Evolutionary conservation across 306 rosid genomes (phyloP), one percentile per base, ranked within the genome.

Genomic region (Styphnolobium japonicum): DNA sequence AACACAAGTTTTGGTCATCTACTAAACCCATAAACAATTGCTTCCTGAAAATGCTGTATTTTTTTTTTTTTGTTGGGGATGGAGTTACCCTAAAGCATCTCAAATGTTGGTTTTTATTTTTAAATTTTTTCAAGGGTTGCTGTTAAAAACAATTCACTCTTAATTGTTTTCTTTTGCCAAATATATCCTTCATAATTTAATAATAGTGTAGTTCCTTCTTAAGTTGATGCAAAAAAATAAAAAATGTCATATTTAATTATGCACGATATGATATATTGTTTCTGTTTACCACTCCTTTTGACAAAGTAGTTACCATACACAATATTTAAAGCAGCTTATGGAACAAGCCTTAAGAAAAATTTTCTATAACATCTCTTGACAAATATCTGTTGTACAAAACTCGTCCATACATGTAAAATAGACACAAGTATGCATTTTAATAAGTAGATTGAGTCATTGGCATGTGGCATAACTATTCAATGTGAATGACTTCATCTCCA

Each of bases 401-500:
- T 49, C 37, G 3, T 65, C 4, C 55, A 53, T 37, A 6, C 27
- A 53, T 33, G 10, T 12, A 1, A 3, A 61, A 79, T 16, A 46
- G 40, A 14, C 79, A 66, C 29, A 34, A 16, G 22, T 10, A 48
- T 66, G 75, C 60, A 73, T 65, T 37, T 45, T 25, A 39, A 31
- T 76, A 10, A 23, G 21, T 48, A 73, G 33, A 74, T 55, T 63
- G 18, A 27, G 22, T 71, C 16, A 14, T 42, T 42, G 19, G 6
- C 43, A 40, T 78, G 39, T 58, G 45, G 43, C 53, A 51, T 55
- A 25, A 22, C 1, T 52, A 22, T 48, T 10, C 34, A 69, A 53
- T 64, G 73, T 61, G 34, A 46, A 48, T 65, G 68, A 46, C 60
- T 46, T 40, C 42, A 43, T 57, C 45, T 78, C 67, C 40, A 49